These are phyloP conservation scores for Dactylellina leptospora DNA, from an alignment of 2,329 filamentous ascomycete genomes.

Conservation along the genomic window DNA sequence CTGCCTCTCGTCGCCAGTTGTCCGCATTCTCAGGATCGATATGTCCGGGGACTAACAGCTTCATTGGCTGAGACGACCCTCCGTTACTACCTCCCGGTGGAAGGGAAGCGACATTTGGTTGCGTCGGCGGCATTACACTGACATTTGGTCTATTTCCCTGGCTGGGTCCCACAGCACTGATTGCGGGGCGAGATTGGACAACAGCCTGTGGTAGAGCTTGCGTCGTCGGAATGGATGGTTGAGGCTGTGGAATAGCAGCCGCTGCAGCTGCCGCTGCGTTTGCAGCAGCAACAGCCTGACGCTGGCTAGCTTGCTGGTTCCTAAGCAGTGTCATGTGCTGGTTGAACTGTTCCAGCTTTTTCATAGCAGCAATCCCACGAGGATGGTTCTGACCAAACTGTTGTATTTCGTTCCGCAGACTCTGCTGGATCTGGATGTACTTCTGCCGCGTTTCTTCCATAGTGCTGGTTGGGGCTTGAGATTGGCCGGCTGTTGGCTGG, in stretches of 20 bases:
- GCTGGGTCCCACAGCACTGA: background rate
- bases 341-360: conserved; percentile 49
- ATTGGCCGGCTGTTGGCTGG: conserved; percentile 12
- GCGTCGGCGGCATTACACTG: background rate
- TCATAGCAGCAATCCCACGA: conserved; percentile 35
- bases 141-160: conserved; percentile 6
- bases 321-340: conserved; percentile 46
- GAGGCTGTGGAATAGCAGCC: conserved; percentile 10
- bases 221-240: no score
- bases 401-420: conserved; percentile 40
- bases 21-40: conserved; percentile 51
- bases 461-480: conserved; percentile 24
- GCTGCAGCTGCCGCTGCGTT: conserved; percentile 10
- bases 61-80: conserved; percentile 42
- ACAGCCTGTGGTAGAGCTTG: conserved; percentile 9
- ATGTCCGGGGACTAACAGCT: conserved; percentile 44
- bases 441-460: conserved; percentile 51
- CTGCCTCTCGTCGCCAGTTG: conserved; percentile 48
- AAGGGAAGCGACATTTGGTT: background rate
- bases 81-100: conserved; percentile 8
- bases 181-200: conserved; percentile 16
- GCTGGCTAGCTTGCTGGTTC: conserved; percentile 43
- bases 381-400: conserved; percentile 41
- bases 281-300: conserved; percentile 25
- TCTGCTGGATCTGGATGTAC: conserved; percentile 45